phyloP scores from a whole-genome alignment of 495 filamentous ascomycete species.

The Paragyromitra xinjiangensis region DNA sequence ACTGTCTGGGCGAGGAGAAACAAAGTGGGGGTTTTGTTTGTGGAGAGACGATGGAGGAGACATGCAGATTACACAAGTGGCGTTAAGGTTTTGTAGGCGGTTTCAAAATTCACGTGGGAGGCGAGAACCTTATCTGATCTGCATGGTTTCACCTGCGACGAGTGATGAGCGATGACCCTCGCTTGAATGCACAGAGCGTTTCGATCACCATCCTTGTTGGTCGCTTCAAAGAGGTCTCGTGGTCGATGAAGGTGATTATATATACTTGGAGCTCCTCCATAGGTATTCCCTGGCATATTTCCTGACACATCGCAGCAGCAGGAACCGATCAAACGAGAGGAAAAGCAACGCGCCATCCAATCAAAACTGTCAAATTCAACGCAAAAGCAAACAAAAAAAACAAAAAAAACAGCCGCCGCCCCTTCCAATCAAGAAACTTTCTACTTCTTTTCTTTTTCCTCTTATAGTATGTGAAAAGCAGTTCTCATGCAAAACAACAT shows the following conservation, averaged over 20 bases:
- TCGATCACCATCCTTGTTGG: constrained; percentile 12
- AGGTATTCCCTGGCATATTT: constrained; percentile 25
- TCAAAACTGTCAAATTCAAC: constrained; percentile 22
- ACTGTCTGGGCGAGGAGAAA: not conserved
- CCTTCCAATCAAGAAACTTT: constrained; percentile 27
- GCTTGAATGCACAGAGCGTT: constrained; percentile 14
- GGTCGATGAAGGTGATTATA: constrained; percentile 18
- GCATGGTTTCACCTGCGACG: constrained; percentile 43
- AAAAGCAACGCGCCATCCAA: constrained; percentile 31
- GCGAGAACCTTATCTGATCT: constrained; percentile 25
- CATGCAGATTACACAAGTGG: constrained; percentile 16
- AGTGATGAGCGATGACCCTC: constrained; percentile 42
- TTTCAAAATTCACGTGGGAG: constrained; percentile 19
- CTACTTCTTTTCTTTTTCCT: constrained; percentile 40
- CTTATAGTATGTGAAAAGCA: constrained; percentile 35
- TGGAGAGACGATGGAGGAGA: not conserved
- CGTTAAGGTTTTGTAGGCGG: constrained; percentile 14
- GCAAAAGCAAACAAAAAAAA: constrained; percentile 16
- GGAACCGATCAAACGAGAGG: constrained; percentile 26
- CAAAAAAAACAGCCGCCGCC: constrained; percentile 8
- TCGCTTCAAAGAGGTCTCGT: constrained; percentile 16
- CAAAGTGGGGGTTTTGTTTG: not conserved
- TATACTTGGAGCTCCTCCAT: constrained; percentile 45
- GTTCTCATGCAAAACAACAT: constrained; percentile 26
- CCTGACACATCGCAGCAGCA: constrained; percentile 30